Conservation (phyloP, 805 yeast species). For the Ogataea siamensis region DNA sequence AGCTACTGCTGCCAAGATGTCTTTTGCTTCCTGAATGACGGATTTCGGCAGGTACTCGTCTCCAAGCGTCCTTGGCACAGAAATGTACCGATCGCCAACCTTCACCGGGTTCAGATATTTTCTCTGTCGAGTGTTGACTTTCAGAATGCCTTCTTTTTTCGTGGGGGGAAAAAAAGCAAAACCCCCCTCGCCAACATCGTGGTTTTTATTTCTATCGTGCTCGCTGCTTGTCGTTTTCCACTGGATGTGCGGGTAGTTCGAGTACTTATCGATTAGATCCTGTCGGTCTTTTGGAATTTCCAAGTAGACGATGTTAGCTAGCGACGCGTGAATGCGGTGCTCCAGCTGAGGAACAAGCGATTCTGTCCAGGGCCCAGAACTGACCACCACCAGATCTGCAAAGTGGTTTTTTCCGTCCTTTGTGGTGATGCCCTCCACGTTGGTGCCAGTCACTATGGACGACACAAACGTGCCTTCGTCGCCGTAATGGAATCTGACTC, state of each 20-base stretch:
- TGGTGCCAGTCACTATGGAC: constrained; percentile 6
- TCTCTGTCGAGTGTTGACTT: constrained; percentile 16
- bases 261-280: constrained; percentile 25
- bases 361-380: constrained; percentile 26
- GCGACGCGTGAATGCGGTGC: constrained; percentile 20
- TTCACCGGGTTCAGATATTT: constrained; percentile 14
- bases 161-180: constrained; percentile 21
- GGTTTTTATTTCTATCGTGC: constrained; percentile 13
- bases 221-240: constrained; percentile 19
- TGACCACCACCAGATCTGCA: constrained; percentile 22
- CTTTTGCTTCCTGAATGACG: constrained; percentile 19
- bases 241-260: constrained; percentile 21
- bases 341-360: constrained; percentile 17
- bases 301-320: constrained; percentile 22
- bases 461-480: constrained; percentile 16
- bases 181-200: constrained; percentile 17
- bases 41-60: constrained; percentile 17
- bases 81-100: constrained; percentile 10
- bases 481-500: constrained; percentile 22
- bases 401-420: constrained; percentile 22
- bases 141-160: constrained; percentile 17
- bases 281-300: constrained; percentile 25
- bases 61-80: constrained; percentile 14
- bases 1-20: constrained; percentile 13
- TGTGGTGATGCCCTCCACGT: constrained; percentile 25